A percentile compares a stretch with the other conserved stretches of the same genome.
Conservation (phyloP, 1,139 yeast genomes). For the Geotrichum klebahnii region DNA sequence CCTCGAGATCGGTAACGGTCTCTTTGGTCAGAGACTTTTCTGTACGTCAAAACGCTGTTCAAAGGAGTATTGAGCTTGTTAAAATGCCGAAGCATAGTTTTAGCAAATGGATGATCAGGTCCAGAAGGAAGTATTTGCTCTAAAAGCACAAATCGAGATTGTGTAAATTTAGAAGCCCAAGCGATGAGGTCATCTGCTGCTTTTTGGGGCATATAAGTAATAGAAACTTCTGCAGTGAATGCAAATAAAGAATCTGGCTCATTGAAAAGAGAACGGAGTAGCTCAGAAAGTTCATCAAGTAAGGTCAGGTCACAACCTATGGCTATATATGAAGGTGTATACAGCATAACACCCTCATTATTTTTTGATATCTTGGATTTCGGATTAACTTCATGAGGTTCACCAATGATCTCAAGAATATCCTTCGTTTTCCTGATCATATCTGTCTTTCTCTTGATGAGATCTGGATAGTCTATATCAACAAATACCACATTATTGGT, state of each 20-base stretch:
- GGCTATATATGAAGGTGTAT: slow-evolving; percentile 51
- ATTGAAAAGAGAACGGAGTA: slow-evolving; percentile 38
- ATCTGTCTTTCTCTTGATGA: slow-evolving; percentile 51
- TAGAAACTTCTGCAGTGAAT: slow-evolving; percentile 76
- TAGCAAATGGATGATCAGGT: slow-evolving; percentile 60
- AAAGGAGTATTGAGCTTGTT: slow-evolving; percentile 63
- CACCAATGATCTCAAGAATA: slow-evolving; percentile 48
- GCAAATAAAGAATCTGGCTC: slow-evolving; percentile 45
- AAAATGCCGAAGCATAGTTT: slow-evolving; percentile 72
- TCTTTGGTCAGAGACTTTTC: slow-evolving; percentile 49
- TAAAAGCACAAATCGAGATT: slow-evolving; percentile 60
- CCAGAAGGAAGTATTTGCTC: slow-evolving; percentile 74
- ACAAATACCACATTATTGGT: slow-evolving; percentile 47
- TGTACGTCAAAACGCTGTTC: slow-evolving; percentile 61
- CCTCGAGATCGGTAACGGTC: slow-evolving; percentile 49
- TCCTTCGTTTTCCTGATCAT: slow-evolving; percentile 52
- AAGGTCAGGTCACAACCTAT: slow-evolving; percentile 72
- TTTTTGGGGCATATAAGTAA: slow-evolving; percentile 71
- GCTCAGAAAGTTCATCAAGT: slow-evolving; percentile 41
- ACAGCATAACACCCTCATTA: slow-evolving; percentile 37
- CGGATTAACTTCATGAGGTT: slow-evolving; percentile 14
- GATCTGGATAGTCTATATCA: slow-evolving; percentile 74
- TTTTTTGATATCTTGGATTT: slow-evolving; percentile 7
- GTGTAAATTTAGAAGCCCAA: slow-evolving; percentile 47
- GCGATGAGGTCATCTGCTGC: slow-evolving; percentile 63